phyloP scores from a whole-genome alignment of 495 filamentous ascomycete genomes.

The Penicillium dipodomyicola region DNA sequence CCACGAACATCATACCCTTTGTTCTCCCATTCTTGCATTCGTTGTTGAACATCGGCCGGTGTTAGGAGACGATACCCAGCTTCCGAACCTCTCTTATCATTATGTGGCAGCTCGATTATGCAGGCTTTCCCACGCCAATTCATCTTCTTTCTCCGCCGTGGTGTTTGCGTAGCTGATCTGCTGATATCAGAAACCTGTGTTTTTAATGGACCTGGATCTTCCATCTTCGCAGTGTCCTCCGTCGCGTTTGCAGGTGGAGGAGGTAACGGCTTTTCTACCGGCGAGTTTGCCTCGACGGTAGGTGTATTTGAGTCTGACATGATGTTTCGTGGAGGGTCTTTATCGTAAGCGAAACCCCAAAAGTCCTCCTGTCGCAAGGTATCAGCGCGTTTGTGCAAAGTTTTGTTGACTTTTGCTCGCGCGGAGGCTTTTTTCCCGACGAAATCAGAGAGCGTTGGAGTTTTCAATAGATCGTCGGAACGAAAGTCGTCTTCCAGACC shows the following conservation, averaged over 20 bases:
- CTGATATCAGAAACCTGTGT: constrained; percentile 19
- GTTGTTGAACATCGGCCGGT: constrained; percentile 58
- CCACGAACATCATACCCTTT: constrained; percentile 73
- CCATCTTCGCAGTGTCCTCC: constrained; percentile 12
- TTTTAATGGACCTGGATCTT: constrained; percentile 14
- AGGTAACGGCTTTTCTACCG: constrained; percentile 48
- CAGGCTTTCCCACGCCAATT: constrained; percentile 73
- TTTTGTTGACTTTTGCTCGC: constrained; percentile 46
- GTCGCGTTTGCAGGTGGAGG: constrained; percentile 39
- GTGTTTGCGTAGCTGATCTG: constrained; percentile 21
- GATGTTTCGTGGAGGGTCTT: constrained; percentile 34
- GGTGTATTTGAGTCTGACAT: constrained; percentile 37
- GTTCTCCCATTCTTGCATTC: constrained; percentile 66
- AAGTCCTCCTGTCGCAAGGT: constrained; percentile 62
- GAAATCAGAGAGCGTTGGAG: constrained; percentile 46
- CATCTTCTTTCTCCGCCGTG: constrained; percentile 42
- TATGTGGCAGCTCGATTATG: constrained; percentile 64
- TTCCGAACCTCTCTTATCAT: constrained; percentile 61
- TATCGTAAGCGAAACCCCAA: constrained; percentile 48
- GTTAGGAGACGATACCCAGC: constrained; percentile 58
- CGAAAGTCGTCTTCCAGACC: constrained; percentile 43
- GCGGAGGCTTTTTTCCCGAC: constrained; percentile 29
- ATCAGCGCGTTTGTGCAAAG: constrained; percentile 56
- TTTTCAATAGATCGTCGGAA: constrained; percentile 42
- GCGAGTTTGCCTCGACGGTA: constrained; percentile 24